Base-by-base conservation (phyloP, 1,284 basidiomycete species). In the Austroboletus novae-zelandiae region DNA sequence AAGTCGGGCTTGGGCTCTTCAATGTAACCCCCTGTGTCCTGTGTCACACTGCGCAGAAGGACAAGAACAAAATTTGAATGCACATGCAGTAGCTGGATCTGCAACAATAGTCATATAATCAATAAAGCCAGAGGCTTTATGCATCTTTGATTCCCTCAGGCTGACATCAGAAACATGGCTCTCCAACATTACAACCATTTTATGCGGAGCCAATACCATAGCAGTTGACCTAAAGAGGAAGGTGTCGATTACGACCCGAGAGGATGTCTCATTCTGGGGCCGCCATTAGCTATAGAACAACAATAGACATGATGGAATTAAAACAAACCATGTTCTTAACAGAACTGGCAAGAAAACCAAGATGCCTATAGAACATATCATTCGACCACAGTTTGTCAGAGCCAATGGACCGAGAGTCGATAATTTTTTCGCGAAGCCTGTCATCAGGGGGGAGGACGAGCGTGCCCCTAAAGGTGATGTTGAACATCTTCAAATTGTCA, bases 51-150 rank as follows among this genome's bases (percentile, higher is more conserved):
- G 37, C n/a, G 14, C 4, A 18, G 17, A 37, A 40, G n/a, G 7
- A 42, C 25, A 37, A 37, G 27, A 29, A 15, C 32, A 15, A 15
- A 11, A 34, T n/a, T 29, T 29, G 35, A 42, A 48, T n/a, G 3
- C 18, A 37, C 47, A 5, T 43, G 47, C 40, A 10, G 37, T n/a
- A 14, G n/a, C 3, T 5, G 27, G 31, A 14, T 37, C 9, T 2
- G 34, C 23, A 9, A 48, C 47, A 25, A 48, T 20, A 25, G 46
- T 40, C 10, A 32, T 36, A 40, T 48, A 36, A 17, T 48, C 40
- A 42, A 42, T 36, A 4, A 30, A 13, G 8, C 34, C 30, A 2
- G 40, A 37, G 40, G 43, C 23, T n/a, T 27, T 43, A 11, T 43
- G 25, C 40, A 37, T 6, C 40, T 48, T 10, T 18, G 27, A 36